phyloP scores from a whole-genome alignment of 345 rosid species.

The Ailanthus altissimus region DNA sequence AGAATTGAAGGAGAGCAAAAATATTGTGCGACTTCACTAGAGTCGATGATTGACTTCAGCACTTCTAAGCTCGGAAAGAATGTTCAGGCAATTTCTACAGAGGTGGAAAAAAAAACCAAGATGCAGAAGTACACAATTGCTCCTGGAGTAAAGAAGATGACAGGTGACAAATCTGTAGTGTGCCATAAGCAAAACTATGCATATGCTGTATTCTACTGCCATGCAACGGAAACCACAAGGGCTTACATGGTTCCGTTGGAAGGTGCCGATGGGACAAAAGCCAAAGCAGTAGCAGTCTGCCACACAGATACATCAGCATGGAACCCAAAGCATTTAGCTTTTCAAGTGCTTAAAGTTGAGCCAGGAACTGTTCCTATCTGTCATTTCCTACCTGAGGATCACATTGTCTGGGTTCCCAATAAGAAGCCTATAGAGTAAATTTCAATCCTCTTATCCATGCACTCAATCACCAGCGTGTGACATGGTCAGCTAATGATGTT shows the following conservation, averaged over 20 bases:
- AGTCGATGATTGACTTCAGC: constrained; percentile 78
- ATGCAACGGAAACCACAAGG: constrained; percentile 53
- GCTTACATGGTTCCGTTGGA: constrained; percentile 56
- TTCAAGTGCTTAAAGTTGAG: constrained; percentile 69
- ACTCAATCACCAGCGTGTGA: constrained; percentile 15
- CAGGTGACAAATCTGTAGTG: constrained; percentile 49
- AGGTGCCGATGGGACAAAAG: constrained; percentile 63
- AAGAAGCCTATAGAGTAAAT: constrained; percentile 26
- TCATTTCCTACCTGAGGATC: constrained; percentile 83
- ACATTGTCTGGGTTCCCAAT: constrained; percentile 62
- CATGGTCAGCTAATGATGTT: background rate
- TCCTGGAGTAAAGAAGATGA: constrained; percentile 42
- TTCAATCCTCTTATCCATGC: constrained; percentile 7
- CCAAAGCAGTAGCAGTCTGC: constrained; percentile 74
- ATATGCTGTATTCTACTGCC: constrained; percentile 84
- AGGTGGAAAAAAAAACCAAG: constrained; percentile 42
- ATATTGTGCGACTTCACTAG: constrained; percentile 76
- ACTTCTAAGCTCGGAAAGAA: constrained; percentile 67
- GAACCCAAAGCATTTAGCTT: constrained; percentile 84
- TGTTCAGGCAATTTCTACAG: constrained; percentile 60
- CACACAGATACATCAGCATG: constrained; percentile 82
- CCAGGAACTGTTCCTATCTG: constrained; percentile 73
- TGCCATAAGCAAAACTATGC: constrained; percentile 86
- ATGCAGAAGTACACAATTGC: constrained; percentile 51
- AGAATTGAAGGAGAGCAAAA: constrained; percentile 74